A percentile compares a stretch with the other conserved stretches of the same genome.
phyloP scores from a whole-genome alignment of 139 green algal genomes.

The Eudorina sp. region DNA sequence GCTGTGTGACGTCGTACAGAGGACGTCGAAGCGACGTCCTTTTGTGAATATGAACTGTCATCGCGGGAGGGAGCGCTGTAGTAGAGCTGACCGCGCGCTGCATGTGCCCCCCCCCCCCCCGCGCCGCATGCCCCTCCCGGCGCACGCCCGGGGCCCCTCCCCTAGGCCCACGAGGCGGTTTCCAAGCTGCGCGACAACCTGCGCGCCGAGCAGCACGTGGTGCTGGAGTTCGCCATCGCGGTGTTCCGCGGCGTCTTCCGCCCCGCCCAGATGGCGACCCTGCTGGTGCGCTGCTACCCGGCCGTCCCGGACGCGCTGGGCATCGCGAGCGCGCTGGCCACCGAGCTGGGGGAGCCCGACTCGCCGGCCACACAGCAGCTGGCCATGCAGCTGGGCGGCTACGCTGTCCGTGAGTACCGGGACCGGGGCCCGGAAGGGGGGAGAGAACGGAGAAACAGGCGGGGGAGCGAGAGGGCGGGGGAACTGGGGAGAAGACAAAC shows the following conservation, averaged over 20 bases:
- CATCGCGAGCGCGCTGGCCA: constrained; percentile 65
- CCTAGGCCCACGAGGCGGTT: constrained; percentile 70
- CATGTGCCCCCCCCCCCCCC: too few relatives aligned
- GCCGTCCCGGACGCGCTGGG: constrained; percentile 74
- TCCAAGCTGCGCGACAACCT: constrained; percentile 78
- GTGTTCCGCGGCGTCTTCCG: constrained; percentile 64
- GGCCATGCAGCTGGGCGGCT: constrained; percentile 55
- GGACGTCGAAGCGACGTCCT: too few relatives aligned
- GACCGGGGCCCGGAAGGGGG: too few relatives aligned
- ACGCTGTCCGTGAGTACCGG: constrained; percentile 45
- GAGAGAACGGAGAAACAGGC: too few relatives aligned
- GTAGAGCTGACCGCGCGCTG: too few relatives aligned
- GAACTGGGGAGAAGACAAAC: too few relatives aligned
- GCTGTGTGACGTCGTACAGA: too few relatives aligned
- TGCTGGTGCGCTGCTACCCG: constrained; percentile 72
- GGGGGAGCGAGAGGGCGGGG: too few relatives aligned
- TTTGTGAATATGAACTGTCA: too few relatives aligned
- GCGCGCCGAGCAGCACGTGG: constrained; percentile 71
- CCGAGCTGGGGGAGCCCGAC: constrained; percentile 67
- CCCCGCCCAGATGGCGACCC: constrained; percentile 61
- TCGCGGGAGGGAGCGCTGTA: too few relatives aligned
- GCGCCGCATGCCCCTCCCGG: too few relatives aligned
- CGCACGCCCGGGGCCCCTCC: too few relatives aligned
- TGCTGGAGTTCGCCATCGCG: constrained; percentile 72
- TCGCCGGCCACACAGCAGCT: constrained; percentile 42